Percentiles rank a stretch among this genome's conserved stretches.
Conservation (phyloP, 2,329 filamentous ascomycete genomes). For the Beauveria rudraprayagi region DNA sequence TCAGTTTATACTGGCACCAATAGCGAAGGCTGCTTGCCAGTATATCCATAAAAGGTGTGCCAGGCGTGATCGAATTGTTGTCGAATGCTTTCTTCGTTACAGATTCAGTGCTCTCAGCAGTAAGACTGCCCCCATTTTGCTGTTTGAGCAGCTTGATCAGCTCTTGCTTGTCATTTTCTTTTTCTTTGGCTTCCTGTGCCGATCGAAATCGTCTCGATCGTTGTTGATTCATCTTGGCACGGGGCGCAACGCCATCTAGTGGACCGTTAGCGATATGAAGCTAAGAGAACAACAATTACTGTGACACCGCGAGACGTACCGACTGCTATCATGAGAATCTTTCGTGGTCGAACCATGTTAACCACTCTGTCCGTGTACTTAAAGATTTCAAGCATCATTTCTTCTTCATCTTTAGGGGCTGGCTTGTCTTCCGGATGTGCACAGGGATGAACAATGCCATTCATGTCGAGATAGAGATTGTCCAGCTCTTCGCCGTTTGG, state of each 20-base stretch:
- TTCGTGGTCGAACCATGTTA: conserved; percentile 95
- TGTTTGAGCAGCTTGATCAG: conserved; percentile 76
- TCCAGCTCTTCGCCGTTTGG: conserved; percentile 98
- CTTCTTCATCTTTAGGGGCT: conserved; percentile 85
- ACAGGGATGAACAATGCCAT: conserved; percentile 97
- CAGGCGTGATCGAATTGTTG: conserved; percentile 78
- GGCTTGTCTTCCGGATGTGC: conserved; percentile 93
- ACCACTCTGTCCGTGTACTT: conserved; percentile 97
- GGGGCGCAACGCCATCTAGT: conserved; percentile 86
- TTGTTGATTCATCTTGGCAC: conserved; percentile 99
- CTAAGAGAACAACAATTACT: not conserved
- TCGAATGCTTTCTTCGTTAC: conserved; percentile 88
- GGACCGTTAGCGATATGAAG: conserved; percentile 19
- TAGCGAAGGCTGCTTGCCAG: conserved; percentile 84
- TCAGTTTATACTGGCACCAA: conserved; percentile 96
- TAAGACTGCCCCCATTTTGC: conserved; percentile 59
- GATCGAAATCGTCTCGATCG: conserved; percentile 91
- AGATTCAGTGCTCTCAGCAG: conserved; percentile 53
- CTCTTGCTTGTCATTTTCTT: conserved; percentile 84
- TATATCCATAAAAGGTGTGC: conserved; percentile 98
- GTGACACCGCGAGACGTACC: conserved; percentile 43
- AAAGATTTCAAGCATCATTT: conserved; percentile 99
- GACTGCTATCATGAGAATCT: conserved; percentile 94
- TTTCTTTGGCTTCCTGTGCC: conserved; percentile 88
- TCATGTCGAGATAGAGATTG: conserved; percentile 98